A percentile compares a stretch with the other conserved stretches of the same genome.
These are phyloP conservation scores for Gossypium mustelinum DNA, from an alignment of 345 rosid species.

Conservation along the genomic window DNA sequence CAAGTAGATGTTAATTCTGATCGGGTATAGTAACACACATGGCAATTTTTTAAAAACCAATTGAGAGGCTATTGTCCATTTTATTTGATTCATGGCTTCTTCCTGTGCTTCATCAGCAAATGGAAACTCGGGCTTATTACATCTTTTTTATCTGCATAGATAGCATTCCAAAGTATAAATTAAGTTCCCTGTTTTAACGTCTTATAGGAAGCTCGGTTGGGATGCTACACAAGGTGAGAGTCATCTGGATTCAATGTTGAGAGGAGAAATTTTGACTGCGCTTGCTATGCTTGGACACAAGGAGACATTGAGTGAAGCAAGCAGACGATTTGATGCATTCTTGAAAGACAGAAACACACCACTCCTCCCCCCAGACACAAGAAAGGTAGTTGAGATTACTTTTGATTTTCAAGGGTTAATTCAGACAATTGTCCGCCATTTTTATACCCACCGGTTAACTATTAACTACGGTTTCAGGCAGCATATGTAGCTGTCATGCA, in stretches of 20 bases:
- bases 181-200: constrained; percentile 10
- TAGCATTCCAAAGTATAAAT: not conserved
- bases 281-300: constrained; percentile 72
- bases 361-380: constrained; percentile 79
- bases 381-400: constrained; percentile 46
- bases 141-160: not conserved
- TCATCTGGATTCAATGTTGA: constrained; percentile 85
- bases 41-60: not conserved
- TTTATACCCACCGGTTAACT: constrained; percentile 4
- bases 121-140: not conserved
- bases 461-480: constrained; percentile 49
- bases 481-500: constrained; percentile 88
- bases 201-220: constrained; percentile 83
- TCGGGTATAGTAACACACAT: not conserved
- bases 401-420: not conserved
- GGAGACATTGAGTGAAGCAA: constrained; percentile 61
- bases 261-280: constrained; percentile 86
- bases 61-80: not conserved
- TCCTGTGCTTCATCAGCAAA: not conserved
- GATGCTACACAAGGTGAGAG: constrained; percentile 84
- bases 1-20: not conserved
- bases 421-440: not conserved
- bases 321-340: constrained; percentile 65
- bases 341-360: constrained; percentile 71
- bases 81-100: not conserved